These are phyloP conservation scores for Bodo saltans DNA, from an alignment of 78 protist species.

Conservation along the genomic window DNA sequence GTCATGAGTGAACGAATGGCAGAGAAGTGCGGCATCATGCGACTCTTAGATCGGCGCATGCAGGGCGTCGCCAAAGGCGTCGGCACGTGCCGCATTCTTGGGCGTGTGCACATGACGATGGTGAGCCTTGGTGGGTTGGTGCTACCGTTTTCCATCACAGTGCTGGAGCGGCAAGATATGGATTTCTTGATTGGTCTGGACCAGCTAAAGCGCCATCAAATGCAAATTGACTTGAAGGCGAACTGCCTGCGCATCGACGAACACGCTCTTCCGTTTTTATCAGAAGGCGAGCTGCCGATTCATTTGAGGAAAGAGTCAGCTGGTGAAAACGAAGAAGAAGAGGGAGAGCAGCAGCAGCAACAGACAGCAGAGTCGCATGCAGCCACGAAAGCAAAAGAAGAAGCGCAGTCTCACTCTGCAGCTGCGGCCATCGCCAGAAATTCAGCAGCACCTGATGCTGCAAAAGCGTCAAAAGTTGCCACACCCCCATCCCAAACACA, in stretches of 20 bases:
- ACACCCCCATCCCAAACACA: neutral
- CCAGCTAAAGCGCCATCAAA: constrained; percentile 62
- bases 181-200: constrained; percentile 77
- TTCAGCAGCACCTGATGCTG: too few relatives aligned
- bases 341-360: too few relatives aligned
- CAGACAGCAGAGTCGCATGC: too few relatives aligned
- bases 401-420: too few relatives aligned
- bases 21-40: constrained; percentile 48
- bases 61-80: constrained; percentile 78
- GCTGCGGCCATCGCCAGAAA: too few relatives aligned
- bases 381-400: too few relatives aligned
- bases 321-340: neutral
- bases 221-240: constrained; percentile 17
- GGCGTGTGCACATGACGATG: constrained; percentile 61
- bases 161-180: constrained; percentile 52
- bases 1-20: constrained; percentile 59
- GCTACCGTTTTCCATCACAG: constrained; percentile 56
- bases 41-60: constrained; percentile 63
- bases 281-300: neutral
- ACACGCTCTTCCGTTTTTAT: neutral
- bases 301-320: neutral
- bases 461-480: too few relatives aligned
- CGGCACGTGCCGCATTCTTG: constrained; percentile 70
- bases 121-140: constrained; percentile 53
- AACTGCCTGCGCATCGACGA: neutral